A percentile compares a stretch with the other conserved stretches of the same genome.
Evolutionary conservation across 2,329 filamentous ascomycete genomes (phyloP).

Genomic region (Trichoderma sp.): DNA sequence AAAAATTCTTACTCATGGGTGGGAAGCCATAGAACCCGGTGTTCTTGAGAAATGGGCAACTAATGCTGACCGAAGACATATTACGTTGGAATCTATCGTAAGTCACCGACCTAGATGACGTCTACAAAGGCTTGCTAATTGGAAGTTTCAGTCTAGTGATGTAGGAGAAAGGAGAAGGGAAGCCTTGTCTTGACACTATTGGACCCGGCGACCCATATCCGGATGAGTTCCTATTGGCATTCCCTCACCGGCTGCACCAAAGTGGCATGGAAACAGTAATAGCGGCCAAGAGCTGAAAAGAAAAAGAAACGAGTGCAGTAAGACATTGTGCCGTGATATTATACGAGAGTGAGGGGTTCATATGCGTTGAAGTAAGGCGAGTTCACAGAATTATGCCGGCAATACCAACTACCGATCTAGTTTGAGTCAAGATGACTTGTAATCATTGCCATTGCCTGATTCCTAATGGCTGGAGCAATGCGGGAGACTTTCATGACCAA

Average conservation of each 20-base stretch:
- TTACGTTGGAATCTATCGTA: neutral
- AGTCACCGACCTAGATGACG: neutral
- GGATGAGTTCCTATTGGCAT: neutral
- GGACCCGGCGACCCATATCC: neutral
- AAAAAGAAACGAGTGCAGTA: neutral
- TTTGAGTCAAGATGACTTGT: neutral
- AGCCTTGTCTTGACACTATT: neutral
- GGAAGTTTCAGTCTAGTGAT: neutral
- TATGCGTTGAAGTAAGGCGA: neutral
- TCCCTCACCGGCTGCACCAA: neutral
- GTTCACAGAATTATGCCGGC: neutral
- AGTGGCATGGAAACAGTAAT: neutral
- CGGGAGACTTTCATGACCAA: neutral
- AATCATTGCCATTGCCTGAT: neutral
- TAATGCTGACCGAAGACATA: neutral
- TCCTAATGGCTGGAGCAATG: neutral
- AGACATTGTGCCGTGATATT: neutral
- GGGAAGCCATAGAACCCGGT: neutral
- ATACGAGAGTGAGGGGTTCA: neutral
- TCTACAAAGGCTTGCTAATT: neutral
- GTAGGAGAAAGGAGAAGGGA: neutral
- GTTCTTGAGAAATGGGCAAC: neutral
- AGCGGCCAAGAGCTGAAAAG: neutral
- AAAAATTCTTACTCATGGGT: neutral
- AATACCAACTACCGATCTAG: neutral